Conservation (phyloP, 306 rosid species). For the Sicyos edulis region DNA sequence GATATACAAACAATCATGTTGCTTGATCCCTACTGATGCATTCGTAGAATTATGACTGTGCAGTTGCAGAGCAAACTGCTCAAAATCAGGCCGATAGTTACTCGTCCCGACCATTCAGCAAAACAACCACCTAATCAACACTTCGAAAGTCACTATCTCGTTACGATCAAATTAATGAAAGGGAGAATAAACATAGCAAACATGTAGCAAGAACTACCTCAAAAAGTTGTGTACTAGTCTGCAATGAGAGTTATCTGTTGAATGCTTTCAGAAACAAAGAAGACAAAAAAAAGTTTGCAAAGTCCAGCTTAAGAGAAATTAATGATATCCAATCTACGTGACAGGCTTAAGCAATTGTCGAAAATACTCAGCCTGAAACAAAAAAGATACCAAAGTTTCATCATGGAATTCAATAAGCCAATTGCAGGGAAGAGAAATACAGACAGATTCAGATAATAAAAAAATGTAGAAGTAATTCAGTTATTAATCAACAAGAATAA, state of each 20-base stretch:
- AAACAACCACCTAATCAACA: slow-evolving; percentile 30
- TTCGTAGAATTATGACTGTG: slow-evolving; percentile 32
- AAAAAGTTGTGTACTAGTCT: slow-evolving; percentile 30
- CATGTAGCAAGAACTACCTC: slow-evolving; percentile 28
- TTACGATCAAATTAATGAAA: neutral
- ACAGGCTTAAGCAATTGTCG: slow-evolving; percentile 88
- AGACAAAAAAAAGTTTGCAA: slow-evolving; percentile 33
- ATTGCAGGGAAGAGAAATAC: neutral
- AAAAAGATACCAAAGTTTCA: slow-evolving; percentile 3
- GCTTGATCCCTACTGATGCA: slow-evolving; percentile 30
- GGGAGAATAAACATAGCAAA: neutral
- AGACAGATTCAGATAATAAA: neutral
- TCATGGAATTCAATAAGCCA: neutral
- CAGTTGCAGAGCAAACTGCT: slow-evolving; percentile 45
- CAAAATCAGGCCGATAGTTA: slow-evolving; percentile 35
- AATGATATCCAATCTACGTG: slow-evolving; percentile 47
- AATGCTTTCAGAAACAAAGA: slow-evolving; percentile 30
- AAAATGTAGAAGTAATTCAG: neutral
- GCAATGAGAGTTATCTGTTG: slow-evolving; percentile 35
- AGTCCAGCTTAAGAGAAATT: slow-evolving; percentile 34
- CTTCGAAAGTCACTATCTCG: slow-evolving; percentile 18
- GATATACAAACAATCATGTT: slow-evolving; percentile 30
- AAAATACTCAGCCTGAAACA: slow-evolving; percentile 76
- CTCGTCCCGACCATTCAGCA: slow-evolving; percentile 58
- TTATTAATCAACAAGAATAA: neutral